Base-by-base conservation (phyloP, 1,284 basidiomycete species). In the Malassezia yamatoensis region DNA sequence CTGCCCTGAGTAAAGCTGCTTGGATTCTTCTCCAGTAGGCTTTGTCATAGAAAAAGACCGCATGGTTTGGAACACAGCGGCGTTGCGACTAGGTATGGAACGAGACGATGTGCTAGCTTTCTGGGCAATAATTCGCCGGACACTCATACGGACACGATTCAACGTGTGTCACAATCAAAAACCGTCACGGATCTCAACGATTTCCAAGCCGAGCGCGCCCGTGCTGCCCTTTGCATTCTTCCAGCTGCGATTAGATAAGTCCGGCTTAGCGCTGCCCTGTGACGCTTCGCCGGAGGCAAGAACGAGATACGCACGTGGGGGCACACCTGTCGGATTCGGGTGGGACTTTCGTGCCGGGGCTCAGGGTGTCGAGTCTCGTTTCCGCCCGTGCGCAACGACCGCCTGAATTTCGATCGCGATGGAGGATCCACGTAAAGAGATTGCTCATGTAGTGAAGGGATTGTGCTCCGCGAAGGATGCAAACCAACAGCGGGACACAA, bases 351-450 rank as follows among this genome's bases (percentile, higher is more conserved):
- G 24, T 7, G 3, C 24, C 24, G 7, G 24, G 24, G 24, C 24
- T 29, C 24, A 7, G 24, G 24, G 24, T 29, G 24, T 29, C 4
- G 24, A 29, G 24, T 4, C 24, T 29, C 24, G 24, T 29, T 29
- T 29, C 24, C 41, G 41, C 13, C 41, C 41, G 41, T 43, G 41
- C 41, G 41, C 41, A 39, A 39, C 3, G 15, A 20, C 4, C 38
- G 24, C 24, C 24, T 29, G 7, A 29, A 29, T 29, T 7, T 29
- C 3, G 24, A 29, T 29, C 24, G 66, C 37, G 43, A 74, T 74
- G 72, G 63, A 74, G 38, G 59, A 70, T 40, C 72, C 72, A 5
- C 49, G 59, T 40, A 51, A 52, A 32, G 72, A 74, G 52, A 62
- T 74, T 36, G 43, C 54, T 5, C 54, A 52, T 32, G 64, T 74